A percentile compares a stretch with the other conserved stretches of the same genome.
Evolutionary conservation across 768 basidiomycete genomes (phyloP).

Genomic region (Lentinula edodes): DNA sequence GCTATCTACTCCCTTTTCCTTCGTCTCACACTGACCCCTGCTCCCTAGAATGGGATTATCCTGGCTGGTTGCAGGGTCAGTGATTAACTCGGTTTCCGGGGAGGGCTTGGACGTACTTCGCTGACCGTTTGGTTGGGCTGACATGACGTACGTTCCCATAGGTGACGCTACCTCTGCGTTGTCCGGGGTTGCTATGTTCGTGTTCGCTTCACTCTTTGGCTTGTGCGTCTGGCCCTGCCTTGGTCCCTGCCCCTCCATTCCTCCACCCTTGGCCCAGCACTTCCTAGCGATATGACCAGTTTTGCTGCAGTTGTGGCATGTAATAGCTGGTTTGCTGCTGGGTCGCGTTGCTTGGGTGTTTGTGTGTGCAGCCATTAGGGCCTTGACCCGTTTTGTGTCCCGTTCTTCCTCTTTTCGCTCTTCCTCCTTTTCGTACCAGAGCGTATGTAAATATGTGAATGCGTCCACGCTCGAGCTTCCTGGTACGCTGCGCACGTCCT

Average conservation of each 20-base stretch:
- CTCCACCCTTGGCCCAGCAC: background rate
- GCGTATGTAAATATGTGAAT: background rate
- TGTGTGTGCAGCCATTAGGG: background rate
- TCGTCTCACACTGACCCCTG: background rate
- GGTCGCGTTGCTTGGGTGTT: background rate
- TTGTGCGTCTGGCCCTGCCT: background rate
- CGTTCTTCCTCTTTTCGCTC: background rate
- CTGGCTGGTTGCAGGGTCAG: background rate
- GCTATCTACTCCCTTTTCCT: too few relatives aligned
- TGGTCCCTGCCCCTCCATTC: background rate
- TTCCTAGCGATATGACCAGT: background rate
- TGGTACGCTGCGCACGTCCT: background rate
- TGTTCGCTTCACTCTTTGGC: too few relatives aligned
- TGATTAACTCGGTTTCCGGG: background rate
- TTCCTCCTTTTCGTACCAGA: background rate
- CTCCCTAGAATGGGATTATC: background rate
- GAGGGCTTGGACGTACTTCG: background rate
- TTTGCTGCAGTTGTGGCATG: background rate
- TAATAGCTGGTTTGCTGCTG: too few relatives aligned
- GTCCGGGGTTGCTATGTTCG: too few relatives aligned
- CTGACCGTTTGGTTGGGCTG: background rate
- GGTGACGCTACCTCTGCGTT: background rate
- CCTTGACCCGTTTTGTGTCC: background rate
- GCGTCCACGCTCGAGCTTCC: background rate
- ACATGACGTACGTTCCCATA: background rate